Conservation (phyloP, 306 rosid species). For the Quercus cerris region DNA sequence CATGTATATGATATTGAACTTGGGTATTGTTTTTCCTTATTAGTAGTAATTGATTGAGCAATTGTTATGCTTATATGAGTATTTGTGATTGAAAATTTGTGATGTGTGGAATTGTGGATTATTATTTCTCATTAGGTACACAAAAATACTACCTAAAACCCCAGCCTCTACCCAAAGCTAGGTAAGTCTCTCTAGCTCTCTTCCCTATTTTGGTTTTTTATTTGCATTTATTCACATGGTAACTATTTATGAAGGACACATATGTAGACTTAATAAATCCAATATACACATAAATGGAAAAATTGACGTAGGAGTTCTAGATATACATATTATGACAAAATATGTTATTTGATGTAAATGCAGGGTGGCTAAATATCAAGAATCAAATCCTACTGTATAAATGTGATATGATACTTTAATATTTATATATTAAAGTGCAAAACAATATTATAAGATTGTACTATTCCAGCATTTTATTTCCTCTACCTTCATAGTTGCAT, state of each 20-base stretch:
- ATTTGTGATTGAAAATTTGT: too few species aligned
- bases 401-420: conserved; percentile 7
- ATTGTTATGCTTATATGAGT: too few species aligned
- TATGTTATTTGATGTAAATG: conserved; percentile 25
- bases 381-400: conserved; percentile 87
- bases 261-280: neutral
- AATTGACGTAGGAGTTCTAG: neutral
- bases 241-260: neutral
- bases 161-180: too few species aligned
- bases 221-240: neutral
- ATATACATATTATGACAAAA: neutral
- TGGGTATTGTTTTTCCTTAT: too few species aligned
- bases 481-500: neutral
- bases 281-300: neutral
- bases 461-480: neutral
- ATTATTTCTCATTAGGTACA: too few species aligned
- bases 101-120: too few species aligned
- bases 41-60: too few species aligned
- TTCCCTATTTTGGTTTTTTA: neutral
- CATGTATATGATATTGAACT: too few species aligned
- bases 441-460: neutral
- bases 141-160: too few species aligned
- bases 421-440: neutral
- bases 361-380: conserved; percentile 97
- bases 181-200: too few species aligned